Evolutionary conservation across 352 stramenopile genomes (phyloP).

Genomic region (Phytopythium litorale): DNA sequence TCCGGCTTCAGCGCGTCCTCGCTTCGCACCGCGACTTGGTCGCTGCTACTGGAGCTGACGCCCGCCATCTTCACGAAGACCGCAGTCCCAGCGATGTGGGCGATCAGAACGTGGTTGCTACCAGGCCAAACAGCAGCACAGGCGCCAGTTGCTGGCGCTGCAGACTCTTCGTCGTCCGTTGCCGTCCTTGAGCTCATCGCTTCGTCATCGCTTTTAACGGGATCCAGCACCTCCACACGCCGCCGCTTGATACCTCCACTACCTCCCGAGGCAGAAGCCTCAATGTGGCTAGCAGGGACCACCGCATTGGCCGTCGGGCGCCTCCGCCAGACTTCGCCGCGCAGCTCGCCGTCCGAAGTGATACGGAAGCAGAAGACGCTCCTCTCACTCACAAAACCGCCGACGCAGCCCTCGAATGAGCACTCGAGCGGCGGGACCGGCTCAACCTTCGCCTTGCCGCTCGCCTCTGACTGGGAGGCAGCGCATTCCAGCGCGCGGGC

Average conservation of each 20-base stretch:
- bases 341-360: slow-evolving; percentile 25
- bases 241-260: slow-evolving; percentile 23
- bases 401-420: slow-evolving; percentile 46
- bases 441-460: neutral
- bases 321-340: slow-evolving; percentile 31
- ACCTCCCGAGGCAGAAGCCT: rapidly evolving
- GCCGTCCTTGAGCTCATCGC: neutral
- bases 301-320: slow-evolving; percentile 10
- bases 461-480: neutral
- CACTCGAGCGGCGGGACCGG: slow-evolving; percentile 19
- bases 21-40: too few species aligned
- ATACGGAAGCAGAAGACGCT: slow-evolving; percentile 42
- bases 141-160: neutral
- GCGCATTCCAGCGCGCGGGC: neutral
- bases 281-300: neutral
- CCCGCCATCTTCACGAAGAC: slow-evolving; percentile 4
- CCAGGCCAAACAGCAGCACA: neutral
- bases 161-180: neutral
- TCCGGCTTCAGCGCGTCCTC: neutral
- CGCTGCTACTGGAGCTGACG: neutral
- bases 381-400: slow-evolving; percentile 29
- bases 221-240: neutral
- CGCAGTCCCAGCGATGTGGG: slow-evolving; percentile 29
- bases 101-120: slow-evolving; percentile 20
- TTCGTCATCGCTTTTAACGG: neutral